Evolutionary conservation across 2,329 filamentous ascomycete genomes (phyloP).

Genomic region (Cucurbitaria berberidis): DNA sequence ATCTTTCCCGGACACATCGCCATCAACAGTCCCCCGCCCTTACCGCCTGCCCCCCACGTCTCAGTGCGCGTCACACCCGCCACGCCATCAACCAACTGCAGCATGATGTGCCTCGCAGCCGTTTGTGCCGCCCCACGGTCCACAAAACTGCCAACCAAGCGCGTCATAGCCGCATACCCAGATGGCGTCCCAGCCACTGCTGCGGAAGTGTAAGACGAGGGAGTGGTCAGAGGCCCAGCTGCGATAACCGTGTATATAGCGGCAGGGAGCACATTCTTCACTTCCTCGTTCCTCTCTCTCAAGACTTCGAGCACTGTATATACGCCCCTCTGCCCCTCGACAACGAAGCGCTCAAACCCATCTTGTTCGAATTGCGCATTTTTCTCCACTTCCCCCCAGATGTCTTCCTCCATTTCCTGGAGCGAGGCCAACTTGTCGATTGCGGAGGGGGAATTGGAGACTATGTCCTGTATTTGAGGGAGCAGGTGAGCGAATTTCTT

Average conservation of each 20-base stretch:
- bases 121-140: constrained; percentile 10
- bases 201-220: too few species aligned
- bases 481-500: constrained; percentile 24
- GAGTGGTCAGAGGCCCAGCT: not conserved
- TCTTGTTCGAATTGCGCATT: constrained; percentile 1
- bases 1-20: constrained; percentile 13
- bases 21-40: constrained; percentile 20
- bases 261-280: not conserved
- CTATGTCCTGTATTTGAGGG: constrained; percentile 14
- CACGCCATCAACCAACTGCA: constrained; percentile 9
- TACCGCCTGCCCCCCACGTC: constrained; percentile 15
- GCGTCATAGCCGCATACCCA: constrained; percentile 8
- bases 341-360: constrained; percentile 12
- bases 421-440: constrained; percentile 19
- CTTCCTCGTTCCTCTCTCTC: not conserved
- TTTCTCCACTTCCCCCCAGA: not conserved
- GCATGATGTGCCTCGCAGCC: constrained; percentile 20
- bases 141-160: constrained; percentile 12
- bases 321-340: not conserved
- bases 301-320: not conserved
- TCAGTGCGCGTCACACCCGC: constrained; percentile 8
- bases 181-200: not conserved
- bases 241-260: not conserved
- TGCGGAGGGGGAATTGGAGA: constrained; percentile 25
- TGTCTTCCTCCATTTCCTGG: not conserved